Evolutionary conservation across 1,284 basidiomycete species (phyloP).

Genomic region (Moesziomyces globuligerus): DNA sequence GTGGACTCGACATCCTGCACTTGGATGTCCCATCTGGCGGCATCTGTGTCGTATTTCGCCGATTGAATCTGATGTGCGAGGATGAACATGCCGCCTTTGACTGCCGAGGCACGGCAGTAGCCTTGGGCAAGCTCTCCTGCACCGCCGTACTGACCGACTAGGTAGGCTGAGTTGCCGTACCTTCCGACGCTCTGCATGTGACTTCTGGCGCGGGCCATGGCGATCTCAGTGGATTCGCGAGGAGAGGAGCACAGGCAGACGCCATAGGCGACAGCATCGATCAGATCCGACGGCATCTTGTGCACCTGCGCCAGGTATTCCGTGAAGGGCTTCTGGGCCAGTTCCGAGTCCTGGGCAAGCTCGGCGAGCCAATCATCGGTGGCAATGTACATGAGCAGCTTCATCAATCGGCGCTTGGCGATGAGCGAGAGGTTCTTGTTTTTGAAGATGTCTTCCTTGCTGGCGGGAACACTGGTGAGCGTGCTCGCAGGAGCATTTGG

Average conservation of each 20-base stretch:
- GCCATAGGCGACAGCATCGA: slow-evolving; percentile 59
- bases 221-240: slow-evolving; percentile 32
- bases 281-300: slow-evolving; percentile 73
- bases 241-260: slow-evolving; percentile 63
- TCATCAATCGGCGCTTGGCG: slow-evolving; percentile 92
- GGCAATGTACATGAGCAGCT: slow-evolving; percentile 74
- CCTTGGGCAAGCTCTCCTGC: slow-evolving; percentile 64
- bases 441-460: slow-evolving; percentile 94
- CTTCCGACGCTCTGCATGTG: slow-evolving; percentile 84
- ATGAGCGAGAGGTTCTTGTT: slow-evolving; percentile 79
- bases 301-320: slow-evolving; percentile 76
- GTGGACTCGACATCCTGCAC: slow-evolving; percentile 74
- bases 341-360: slow-evolving; percentile 5
- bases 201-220: slow-evolving; percentile 40
- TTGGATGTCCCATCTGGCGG: slow-evolving; percentile 52
- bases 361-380: slow-evolving; percentile 29
- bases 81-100: slow-evolving; percentile 59
- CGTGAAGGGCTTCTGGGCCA: slow-evolving; percentile 27
- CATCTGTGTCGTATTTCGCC: slow-evolving; percentile 1
- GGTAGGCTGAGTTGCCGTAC: slow-evolving; percentile 89
- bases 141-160: slow-evolving; percentile 93
- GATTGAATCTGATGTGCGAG: slow-evolving; percentile 41
- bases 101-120: slow-evolving; percentile 59
- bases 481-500: neutral
- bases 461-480: slow-evolving; percentile 76